Evolutionary conservation across 176 grass and related monocot species (phyloP).

Genomic region (Metroxylon sagu): DNA sequence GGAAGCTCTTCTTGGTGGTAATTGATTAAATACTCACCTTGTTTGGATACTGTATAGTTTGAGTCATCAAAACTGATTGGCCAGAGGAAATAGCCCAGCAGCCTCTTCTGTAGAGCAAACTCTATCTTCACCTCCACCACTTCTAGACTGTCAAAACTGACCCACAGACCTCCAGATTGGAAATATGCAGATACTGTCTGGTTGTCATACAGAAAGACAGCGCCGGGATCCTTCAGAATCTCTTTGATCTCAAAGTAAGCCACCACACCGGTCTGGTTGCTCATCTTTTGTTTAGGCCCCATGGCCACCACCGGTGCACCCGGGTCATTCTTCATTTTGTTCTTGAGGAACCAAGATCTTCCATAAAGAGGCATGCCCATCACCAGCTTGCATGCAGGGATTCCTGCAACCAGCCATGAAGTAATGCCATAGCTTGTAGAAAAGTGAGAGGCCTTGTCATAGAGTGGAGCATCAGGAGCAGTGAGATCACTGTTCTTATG

Average conservation of each 20-base stretch:
- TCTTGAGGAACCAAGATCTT: constrained; percentile 62
- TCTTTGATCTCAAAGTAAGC: constrained; percentile 72
- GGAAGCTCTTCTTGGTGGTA: not conserved
- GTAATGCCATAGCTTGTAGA: constrained; percentile 72
- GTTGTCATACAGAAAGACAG: constrained; percentile 45
- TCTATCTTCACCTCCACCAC: constrained; percentile 63
- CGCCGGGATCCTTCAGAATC: constrained; percentile 18
- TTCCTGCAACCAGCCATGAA: constrained; percentile 74
- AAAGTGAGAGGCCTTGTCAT: constrained; percentile 64
- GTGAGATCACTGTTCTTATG: constrained; percentile 27
- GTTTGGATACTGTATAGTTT: constrained; percentile 45
- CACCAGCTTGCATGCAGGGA: constrained; percentile 59
- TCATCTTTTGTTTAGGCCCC: constrained; percentile 56
- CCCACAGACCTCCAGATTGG: constrained; percentile 55
- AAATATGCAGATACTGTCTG: constrained; percentile 48
- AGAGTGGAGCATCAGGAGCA: constrained; percentile 62
- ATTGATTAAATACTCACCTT: constrained; percentile 33
- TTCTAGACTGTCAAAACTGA: constrained; percentile 58
- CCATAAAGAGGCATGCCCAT: constrained; percentile 72
- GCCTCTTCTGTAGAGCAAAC: constrained; percentile 28
- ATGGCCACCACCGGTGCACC: constrained; percentile 50
- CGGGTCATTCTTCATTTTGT: constrained; percentile 48
- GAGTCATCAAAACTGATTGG: constrained; percentile 72
- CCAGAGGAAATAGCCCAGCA: constrained; percentile 82
- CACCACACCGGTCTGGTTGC: constrained; percentile 49